Base-by-base conservation (phyloP, 2,329 filamentous ascomycete species). In the Berkeleyomyces rouxiae region DNA sequence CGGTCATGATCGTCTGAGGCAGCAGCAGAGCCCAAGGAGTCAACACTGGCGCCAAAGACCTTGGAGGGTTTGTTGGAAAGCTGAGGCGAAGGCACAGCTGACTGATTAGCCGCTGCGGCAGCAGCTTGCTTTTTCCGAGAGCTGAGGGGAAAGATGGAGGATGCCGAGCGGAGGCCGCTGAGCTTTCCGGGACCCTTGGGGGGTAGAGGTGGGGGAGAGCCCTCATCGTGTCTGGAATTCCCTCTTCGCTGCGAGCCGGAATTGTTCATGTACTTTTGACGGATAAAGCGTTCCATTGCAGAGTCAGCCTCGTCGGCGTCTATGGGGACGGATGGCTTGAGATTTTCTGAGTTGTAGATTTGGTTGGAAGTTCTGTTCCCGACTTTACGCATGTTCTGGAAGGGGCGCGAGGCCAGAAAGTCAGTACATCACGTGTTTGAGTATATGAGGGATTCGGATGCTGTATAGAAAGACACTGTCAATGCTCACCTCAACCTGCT, bases 201-300 rank as follows among this genome's bases (percentile, higher is more conserved):
- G 33, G 84, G 72, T 5, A 83, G 81, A 13, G 83, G 83, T 10
- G 83, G 80, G 11, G 64, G 74, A 4, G 75, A 78, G 37, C 76
- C 78, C 67, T 85, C 82, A 66, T 84, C 81, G 10, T 79, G 79
- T 58, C 73, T 74, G n/a, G 75, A 74, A 67, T 77, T 79, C 60
- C 73, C 74, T n/a, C 62, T 66, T 11, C 59, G 57, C 53, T 62
- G 53, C 1, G 46, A 43, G 66, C 68, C 72, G 66, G 59, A 59
- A 36, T 51, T 75, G 68, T 85, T 84, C 71, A 91, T 84, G 74
- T 99, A 99, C 74, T 99, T 99, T 70, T 92, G 86, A 65, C 92
- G 81, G 68, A 99, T 96, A 73, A 92, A 97, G 65, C 89, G 83
- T 74, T 99, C 93, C 87, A 99, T 93, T 37, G 88, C 90, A 9